Evolutionary conservation across 208 protist genomes (phyloP), one percentile per base, ranked within the genome.

Genomic region (Blastocrithidia nonstop): DNA sequence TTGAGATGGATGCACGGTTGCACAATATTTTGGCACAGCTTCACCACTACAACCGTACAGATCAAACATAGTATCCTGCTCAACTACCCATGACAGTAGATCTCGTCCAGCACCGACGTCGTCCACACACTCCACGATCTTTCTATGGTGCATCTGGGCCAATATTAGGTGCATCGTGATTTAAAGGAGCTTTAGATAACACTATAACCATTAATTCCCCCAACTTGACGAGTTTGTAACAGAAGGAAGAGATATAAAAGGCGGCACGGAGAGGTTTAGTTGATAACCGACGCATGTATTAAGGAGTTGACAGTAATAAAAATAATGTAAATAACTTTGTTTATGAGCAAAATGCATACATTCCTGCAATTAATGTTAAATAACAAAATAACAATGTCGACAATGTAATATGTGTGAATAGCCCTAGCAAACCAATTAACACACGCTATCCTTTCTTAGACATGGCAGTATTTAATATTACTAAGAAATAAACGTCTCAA

Each of bases 11-110:
- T 42, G 56, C 44, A 22, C 45, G 59, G 11, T 27, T 66, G 31
- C 74, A 84, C 59, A 84, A 84, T 45, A 59, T 75, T 4, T 29
- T 76, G 3, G 62, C 54, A 2, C 62, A 72, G 55, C 29, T 84
- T 4, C 41, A 63, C 1, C 59, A 76, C 43, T 57, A 54, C 16
- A 45, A 76, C 26, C 58, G 74, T 4, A 60, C 58, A 8, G 44
- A 47, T n/a, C 42, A 62, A 47, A 22, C 54, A 38, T 32, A 39
- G 16, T 79, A 84, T 42, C 74, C 74, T 6, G 40, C 43, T 2
- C 29, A 40, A 22, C 48, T 84, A 45, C 74, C 74, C 1, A 9
- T 71, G 9, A 50, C 56, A 16, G 32, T 67, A 35, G 59, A 72
- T 32, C 66, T 57, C 36, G 48, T 47, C 6, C 39, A 36, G 4